phyloP scores from a whole-genome alignment of 176 grass and related monocot species.

The Musa troglodytarum region DNA sequence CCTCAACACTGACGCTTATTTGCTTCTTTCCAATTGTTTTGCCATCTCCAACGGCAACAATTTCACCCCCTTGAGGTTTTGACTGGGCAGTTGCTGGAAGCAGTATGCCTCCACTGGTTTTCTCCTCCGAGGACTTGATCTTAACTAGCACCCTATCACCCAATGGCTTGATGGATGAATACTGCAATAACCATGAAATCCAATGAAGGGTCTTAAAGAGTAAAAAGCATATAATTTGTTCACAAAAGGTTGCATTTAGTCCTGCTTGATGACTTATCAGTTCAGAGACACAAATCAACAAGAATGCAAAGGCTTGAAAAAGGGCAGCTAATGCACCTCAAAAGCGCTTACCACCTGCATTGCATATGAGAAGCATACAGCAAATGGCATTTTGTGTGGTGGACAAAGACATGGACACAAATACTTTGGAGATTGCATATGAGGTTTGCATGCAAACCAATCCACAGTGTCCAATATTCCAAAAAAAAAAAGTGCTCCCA shows the following conservation, averaged over 20 bases:
- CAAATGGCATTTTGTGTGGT: too few relatives aligned
- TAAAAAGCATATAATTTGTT: not conserved
- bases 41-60: slow-evolving; percentile 27
- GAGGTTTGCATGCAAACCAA: too few relatives aligned
- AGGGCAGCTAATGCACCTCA: too few relatives aligned
- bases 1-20: slow-evolving; percentile 18
- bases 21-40: slow-evolving; percentile 18
- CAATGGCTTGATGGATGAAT: slow-evolving; percentile 17
- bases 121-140: slow-evolving; percentile 20
- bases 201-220: not conserved
- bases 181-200: not conserved
- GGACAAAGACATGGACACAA: too few relatives aligned
- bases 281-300: slow-evolving; percentile 1
- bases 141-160: slow-evolving; percentile 23
- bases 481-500: too few relatives aligned
- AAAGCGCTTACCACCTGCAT: not conserved
- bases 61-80: slow-evolving; percentile 27
- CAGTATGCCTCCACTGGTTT: slow-evolving; percentile 24
- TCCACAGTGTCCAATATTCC: too few relatives aligned
- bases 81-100: slow-evolving; percentile 23
- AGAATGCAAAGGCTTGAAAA: not conserved
- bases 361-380: not conserved
- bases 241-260: not conserved
- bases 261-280: not conserved
- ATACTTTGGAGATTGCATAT: too few relatives aligned